Evolutionary conservation across 169 alveolate genomes (phyloP), one percentile per base, ranked within the genome.

Genomic region (Cardiosporidium cionae): DNA sequence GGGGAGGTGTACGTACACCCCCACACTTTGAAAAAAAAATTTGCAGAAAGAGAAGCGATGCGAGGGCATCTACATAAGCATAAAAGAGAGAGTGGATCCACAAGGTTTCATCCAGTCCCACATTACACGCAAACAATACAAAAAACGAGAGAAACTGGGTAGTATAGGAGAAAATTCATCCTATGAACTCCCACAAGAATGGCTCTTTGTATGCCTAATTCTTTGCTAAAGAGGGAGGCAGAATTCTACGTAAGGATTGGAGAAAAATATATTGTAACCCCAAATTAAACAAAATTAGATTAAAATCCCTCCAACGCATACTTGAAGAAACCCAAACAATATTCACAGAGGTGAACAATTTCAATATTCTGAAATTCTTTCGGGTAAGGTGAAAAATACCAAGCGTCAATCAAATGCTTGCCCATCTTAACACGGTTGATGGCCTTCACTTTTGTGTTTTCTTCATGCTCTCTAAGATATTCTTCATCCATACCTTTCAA

Each of bases 371-470:
- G 99, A 68, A 87, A 95, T 37, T 90, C 96, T 64, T 90, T 91
- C 7, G 99, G 99, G 66, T 92, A 95, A 32, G 99, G 99, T 31
- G 98, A 93, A 81, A 92, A 97, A 80, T 96, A 97, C 99, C 99
- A 97, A 9, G 98, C 88, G 77, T 94, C 98, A 23, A 95, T 96
- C 68, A 91, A 71, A 85, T 84, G 88, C 52, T 89, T 84, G 3
- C 99, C 99, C 58, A 96, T 88, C 68, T 89, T 92, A n/a, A 97
- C 91, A 72, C 85, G 87, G 64, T 91, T 90, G 16, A 96, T 94
- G 22, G 98, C 93, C 78, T 94, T 95, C 68, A 92, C 63, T 81
- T 95, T 94, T 3, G 99, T 97, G 28, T 93, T 91, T 77, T 93
- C 96, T 74, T 96, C 98, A 73, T 96, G 99, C 36, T 92, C 97